Conservation (phyloP, 2,329 filamentous ascomycete species). For the Phialemoniopsis sp. region DNA sequence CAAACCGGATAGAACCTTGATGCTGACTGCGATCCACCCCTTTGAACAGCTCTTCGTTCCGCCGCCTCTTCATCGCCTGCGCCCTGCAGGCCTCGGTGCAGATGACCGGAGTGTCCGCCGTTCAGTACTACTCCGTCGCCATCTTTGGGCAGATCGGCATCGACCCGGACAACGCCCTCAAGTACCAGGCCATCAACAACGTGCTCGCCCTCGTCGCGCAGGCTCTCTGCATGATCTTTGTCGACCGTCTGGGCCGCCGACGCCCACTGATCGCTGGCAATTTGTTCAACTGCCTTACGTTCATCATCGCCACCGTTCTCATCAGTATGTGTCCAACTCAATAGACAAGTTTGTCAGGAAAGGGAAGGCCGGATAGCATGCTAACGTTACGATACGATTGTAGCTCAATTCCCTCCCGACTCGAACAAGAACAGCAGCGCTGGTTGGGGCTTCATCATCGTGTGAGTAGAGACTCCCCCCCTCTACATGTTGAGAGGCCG, state of each 20-base stretch:
- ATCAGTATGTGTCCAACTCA: conserved; percentile 22
- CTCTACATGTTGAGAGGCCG: background rate
- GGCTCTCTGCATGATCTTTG: conserved; percentile 61
- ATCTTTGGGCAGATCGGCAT: conserved; percentile 72
- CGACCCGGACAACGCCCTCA: conserved; percentile 56
- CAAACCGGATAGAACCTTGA: background rate
- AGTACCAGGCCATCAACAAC: conserved; percentile 73
- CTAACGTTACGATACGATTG: too few species aligned
- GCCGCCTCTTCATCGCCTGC: conserved; percentile 65
- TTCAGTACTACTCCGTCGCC: conserved; percentile 68
- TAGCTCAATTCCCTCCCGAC: conserved; percentile 55
- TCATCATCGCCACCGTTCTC: conserved; percentile 61
- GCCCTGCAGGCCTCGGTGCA: conserved; percentile 68
- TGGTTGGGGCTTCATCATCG: conserved; percentile 70
- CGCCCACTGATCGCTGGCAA: conserved; percentile 72
- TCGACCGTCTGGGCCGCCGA: conserved; percentile 68
- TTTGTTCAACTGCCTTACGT: conserved; percentile 65
- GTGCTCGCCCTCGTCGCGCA: conserved; percentile 67
- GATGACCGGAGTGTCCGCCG: conserved; percentile 72
- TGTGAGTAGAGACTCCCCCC: conserved; percentile 22
- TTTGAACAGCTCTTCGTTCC: conserved; percentile 61
- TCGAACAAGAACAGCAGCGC: conserved; percentile 46
- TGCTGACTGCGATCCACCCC: too few species aligned
- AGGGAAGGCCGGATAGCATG: too few species aligned
- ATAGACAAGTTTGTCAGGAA: too few species aligned